Evolutionary conservation across 768 basidiomycete genomes (phyloP).

Genomic region (Calocera cornea): DNA sequence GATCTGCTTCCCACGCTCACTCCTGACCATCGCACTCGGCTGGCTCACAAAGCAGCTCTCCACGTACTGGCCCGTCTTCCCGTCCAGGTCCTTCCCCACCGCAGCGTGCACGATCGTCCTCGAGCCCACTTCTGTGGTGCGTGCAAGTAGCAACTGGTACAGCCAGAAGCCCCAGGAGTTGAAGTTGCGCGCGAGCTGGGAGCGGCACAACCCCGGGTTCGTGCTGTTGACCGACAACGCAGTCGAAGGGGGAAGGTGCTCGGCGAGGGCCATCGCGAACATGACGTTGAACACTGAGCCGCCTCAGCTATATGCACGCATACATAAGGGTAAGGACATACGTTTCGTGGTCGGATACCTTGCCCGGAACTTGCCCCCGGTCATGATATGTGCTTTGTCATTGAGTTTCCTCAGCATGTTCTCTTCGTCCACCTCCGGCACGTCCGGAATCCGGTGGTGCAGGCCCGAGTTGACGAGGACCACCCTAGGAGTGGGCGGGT

Average conservation of each 20-base stretch:
- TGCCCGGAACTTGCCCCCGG: background rate
- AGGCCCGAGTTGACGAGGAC: conserved; percentile 35
- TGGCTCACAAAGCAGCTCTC: conserved; percentile 6
- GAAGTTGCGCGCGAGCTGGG: conserved; percentile 6
- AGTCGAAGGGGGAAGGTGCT: background rate
- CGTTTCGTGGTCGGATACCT: background rate
- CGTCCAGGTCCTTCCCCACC: background rate
- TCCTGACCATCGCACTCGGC: background rate
- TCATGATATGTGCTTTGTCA: background rate
- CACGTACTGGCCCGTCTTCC: background rate
- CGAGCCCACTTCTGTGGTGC: conserved; percentile 8
- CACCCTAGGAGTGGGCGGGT: conserved; percentile 24
- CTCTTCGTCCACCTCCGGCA: conserved; percentile 17
- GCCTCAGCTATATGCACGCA: background rate
- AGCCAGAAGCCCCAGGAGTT: background rate
- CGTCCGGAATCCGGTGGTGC: conserved; percentile 22
- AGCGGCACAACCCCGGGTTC: conserved; percentile 11
- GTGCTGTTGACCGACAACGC: conserved; percentile 2
- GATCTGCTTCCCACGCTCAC: background rate
- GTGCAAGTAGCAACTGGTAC: background rate
- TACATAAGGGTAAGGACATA: background rate
- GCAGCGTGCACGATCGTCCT: conserved; percentile 8
- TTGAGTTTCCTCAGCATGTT: conserved; percentile 26
- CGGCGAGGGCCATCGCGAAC: conserved; percentile 7
- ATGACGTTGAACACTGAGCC: conserved; percentile 10